A percentile compares a stretch with the other conserved stretches of the same genome.
These are phyloP conservation scores for Alternaria postmessia DNA, from an alignment of 2,329 filamentous ascomycete species.

Conservation along the genomic window DNA sequence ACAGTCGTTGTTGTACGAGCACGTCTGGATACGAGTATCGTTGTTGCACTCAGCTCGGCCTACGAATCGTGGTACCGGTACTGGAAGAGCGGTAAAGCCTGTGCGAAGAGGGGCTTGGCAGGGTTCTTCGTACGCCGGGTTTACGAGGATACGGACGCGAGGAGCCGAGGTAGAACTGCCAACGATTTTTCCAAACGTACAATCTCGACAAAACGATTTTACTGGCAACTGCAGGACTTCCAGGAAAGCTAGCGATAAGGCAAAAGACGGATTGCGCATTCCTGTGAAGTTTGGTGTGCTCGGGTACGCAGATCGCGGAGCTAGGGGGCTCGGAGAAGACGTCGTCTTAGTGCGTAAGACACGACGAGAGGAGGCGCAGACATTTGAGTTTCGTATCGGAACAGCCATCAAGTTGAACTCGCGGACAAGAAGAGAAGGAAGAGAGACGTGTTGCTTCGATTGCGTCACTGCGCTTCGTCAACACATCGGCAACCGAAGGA, in stretches of 20 bases:
- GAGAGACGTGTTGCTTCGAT: not conserved
- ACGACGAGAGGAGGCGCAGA: not conserved
- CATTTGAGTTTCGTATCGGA: not conserved
- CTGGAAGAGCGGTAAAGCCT: constrained; percentile 1
- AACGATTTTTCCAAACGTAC: not conserved
- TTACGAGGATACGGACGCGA: constrained; percentile 6
- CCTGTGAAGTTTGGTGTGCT: not conserved
- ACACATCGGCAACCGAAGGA: not conserved
- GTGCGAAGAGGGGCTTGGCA: constrained; percentile 4
- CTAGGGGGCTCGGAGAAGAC: not conserved
- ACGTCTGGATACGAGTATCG: not conserved
- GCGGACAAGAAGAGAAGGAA: not conserved
- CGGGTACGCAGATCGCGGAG: not conserved
- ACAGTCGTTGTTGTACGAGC: not conserved
- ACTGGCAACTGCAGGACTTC: not conserved
- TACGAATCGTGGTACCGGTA: not conserved
- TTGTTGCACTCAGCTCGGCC: not conserved
- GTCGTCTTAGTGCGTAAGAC: not conserved
- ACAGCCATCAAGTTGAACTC: not conserved
- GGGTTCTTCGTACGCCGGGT: not conserved
- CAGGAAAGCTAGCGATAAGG: not conserved
- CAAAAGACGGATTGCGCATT: not conserved
- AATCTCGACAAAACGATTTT: not conserved
- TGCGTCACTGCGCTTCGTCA: not conserved
- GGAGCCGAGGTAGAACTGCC: not conserved